phyloP scores from a whole-genome alignment of 75 land plant species.

The Ceratopteris richardii region DNA sequence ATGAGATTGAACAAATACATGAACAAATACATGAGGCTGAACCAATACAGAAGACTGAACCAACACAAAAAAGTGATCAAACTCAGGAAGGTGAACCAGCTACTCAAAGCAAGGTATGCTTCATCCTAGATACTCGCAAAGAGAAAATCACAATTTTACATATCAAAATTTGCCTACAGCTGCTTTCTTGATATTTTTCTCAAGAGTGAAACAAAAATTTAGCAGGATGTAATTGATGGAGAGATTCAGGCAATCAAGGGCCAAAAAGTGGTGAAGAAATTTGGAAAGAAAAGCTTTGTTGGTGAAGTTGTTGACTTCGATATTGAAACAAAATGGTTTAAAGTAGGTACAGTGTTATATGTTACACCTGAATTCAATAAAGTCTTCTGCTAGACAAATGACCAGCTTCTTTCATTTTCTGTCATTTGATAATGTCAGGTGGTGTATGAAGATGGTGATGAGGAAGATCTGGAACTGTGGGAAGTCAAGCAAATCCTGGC shows the following conservation, averaged over 20 bases:
- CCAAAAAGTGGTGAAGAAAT: conserved; percentile 47
- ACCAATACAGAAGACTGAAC: too few species aligned
- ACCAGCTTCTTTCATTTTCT: too few species aligned
- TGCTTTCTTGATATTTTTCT: background rate
- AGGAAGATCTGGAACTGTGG: conserved; percentile 21
- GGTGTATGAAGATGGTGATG: conserved; percentile 29
- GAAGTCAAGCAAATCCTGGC: conserved; percentile 16
- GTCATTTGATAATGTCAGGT: too few species aligned
- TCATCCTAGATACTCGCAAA: background rate
- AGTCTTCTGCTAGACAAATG: too few species aligned
- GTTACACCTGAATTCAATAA: too few species aligned
- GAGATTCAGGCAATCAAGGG: conserved; percentile 28
- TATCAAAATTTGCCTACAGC: too few species aligned
- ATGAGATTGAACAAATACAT: too few species aligned
- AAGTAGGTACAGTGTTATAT: conserved; percentile 28
- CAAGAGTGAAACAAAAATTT: background rate
- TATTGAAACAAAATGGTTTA: conserved; percentile 57
- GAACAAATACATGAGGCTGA: too few species aligned
- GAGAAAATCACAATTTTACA: too few species aligned
- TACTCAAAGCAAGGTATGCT: too few species aligned
- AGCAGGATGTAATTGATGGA: background rate
- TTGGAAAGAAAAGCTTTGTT: conserved; percentile 33
- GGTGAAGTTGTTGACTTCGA: conserved; percentile 51
- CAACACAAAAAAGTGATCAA: too few species aligned
- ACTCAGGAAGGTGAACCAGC: too few species aligned